phyloP scores from a whole-genome alignment of 345 rosid species.

The Salix viminalis region DNA sequence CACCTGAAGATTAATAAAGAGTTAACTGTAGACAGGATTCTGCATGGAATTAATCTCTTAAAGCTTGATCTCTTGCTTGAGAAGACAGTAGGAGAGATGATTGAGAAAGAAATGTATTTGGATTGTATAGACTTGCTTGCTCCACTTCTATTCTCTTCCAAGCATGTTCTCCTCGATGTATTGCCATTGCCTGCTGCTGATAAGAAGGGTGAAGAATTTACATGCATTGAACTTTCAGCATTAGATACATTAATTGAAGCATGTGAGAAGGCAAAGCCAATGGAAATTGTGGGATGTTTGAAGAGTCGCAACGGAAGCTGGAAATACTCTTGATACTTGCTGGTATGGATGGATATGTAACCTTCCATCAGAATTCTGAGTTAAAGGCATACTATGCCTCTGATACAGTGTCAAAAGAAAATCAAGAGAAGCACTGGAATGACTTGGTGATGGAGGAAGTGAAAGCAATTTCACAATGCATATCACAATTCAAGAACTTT shows the following conservation, averaged over 20 bases:
- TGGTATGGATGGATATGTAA: conserved; percentile 46
- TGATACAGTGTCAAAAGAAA: conserved; percentile 35
- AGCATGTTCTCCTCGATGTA: conserved; percentile 38
- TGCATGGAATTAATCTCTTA: conserved; percentile 69
- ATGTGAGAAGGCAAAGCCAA: conserved; percentile 59
- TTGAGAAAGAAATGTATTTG: conserved; percentile 62
- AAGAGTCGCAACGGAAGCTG: conserved; percentile 79
- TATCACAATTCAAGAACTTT: conserved; percentile 51
- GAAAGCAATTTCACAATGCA: conserved; percentile 59
- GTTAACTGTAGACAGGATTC: conserved; percentile 54
- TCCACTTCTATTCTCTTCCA: conserved; percentile 65
- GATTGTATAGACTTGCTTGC: conserved; percentile 69
- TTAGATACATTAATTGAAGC: conserved; percentile 64
- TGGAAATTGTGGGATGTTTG: conserved; percentile 56
- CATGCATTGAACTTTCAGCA: conserved; percentile 64
- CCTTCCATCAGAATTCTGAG: conserved; percentile 27
- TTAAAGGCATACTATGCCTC: conserved; percentile 30
- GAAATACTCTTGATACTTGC: conserved; percentile 56
- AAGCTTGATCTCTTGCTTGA: conserved; percentile 70
- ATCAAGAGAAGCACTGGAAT: conserved; percentile 45
- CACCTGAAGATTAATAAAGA: conserved; percentile 63
- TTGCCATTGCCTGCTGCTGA: conserved; percentile 35
- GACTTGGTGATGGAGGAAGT: conserved; percentile 74
- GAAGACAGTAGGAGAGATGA: conserved; percentile 60
- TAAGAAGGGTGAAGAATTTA: conserved; percentile 36